A percentile compares a stretch with the other conserved stretches of the same genome.
Conservation (phyloP, 2,329 filamentous ascomycete species). For the Colletotrichum acutatum region DNA sequence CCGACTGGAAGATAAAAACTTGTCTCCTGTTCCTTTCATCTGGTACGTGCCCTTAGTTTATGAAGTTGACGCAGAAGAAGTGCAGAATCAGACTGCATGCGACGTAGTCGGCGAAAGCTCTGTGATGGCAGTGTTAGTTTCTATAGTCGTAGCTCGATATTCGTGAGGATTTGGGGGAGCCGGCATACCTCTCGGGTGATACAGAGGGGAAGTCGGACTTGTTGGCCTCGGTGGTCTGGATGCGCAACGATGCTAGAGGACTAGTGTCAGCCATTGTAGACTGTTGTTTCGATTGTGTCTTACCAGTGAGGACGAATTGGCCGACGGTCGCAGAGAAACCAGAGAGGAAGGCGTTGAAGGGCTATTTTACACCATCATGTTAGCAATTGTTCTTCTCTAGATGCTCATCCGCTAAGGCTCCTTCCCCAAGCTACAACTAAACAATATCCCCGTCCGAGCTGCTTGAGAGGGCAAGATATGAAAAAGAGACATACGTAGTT, state of each 20-base stretch:
- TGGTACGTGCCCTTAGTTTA: constrained; percentile 74
- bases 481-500: constrained; percentile 81
- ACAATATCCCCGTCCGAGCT: background rate
- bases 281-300: constrained; percentile 41
- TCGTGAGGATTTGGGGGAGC: too few relatives aligned
- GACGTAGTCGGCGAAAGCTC: constrained; percentile 95
- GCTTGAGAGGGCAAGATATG: background rate
- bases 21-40: constrained; percentile 21
- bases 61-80: constrained; percentile 99
- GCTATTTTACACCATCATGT: constrained; percentile 63
- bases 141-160: background rate
- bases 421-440: background rate
- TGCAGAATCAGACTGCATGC: constrained; percentile 95
- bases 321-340: constrained; percentile 95
- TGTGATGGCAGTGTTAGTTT: constrained; percentile 49
- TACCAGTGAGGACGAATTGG: constrained; percentile 95
- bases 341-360: constrained; percentile 98
- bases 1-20: background rate
- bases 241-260: constrained; percentile 75
- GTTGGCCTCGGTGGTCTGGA: constrained; percentile 90
- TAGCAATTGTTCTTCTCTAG: constrained; percentile 37
- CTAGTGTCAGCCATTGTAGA: constrained; percentile 4
- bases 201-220: constrained; percentile 80
- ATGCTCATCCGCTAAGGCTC: background rate
- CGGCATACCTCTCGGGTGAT: constrained; percentile 80